A percentile compares a stretch with the other conserved stretches of the same genome.
Evolutionary conservation across 2,329 filamentous ascomycete species (phyloP).

Genomic region (Thielaviopsis populi): DNA sequence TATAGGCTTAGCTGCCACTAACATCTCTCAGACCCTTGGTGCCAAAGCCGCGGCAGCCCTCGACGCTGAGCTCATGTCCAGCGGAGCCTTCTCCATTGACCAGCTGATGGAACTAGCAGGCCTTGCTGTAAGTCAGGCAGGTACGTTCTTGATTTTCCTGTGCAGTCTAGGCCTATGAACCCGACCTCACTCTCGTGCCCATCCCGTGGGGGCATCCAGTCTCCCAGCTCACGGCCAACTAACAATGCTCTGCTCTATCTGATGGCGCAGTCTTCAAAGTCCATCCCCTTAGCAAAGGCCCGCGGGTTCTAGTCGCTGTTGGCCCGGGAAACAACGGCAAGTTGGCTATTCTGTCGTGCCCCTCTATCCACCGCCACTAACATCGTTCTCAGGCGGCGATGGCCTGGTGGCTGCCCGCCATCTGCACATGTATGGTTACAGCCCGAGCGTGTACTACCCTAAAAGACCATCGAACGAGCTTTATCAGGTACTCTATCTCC

Average conservation of each 20-base stretch:
- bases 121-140: constrained; percentile 78
- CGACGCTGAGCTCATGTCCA: constrained; percentile 87
- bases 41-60: constrained; percentile 78
- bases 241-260: neutral
- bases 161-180: neutral
- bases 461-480: constrained; percentile 83
- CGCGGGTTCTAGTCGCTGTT: constrained; percentile 70
- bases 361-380: constrained; percentile 10
- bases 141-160: constrained; percentile 31
- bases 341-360: constrained; percentile 15
- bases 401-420: constrained; percentile 89
- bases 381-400: constrained; percentile 55
- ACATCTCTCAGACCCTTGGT: constrained; percentile 53
- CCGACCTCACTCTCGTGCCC: neutral
- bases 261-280: constrained; percentile 55
- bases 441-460: constrained; percentile 78
- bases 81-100: constrained; percentile 77
- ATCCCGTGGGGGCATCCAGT: neutral
- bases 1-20: no score
- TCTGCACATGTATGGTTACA: constrained; percentile 81
- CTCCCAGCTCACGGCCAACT: neutral
- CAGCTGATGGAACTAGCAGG: constrained; percentile 96
- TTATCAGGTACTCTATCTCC: constrained; percentile 48
- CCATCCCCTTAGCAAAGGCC: constrained; percentile 58
- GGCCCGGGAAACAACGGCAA: constrained; percentile 63